A percentile compares a stretch with the other conserved stretches of the same genome.
phyloP scores from a whole-genome alignment of 371 early-diverging fungal genomes.

The Mycotypha africana region DNA sequence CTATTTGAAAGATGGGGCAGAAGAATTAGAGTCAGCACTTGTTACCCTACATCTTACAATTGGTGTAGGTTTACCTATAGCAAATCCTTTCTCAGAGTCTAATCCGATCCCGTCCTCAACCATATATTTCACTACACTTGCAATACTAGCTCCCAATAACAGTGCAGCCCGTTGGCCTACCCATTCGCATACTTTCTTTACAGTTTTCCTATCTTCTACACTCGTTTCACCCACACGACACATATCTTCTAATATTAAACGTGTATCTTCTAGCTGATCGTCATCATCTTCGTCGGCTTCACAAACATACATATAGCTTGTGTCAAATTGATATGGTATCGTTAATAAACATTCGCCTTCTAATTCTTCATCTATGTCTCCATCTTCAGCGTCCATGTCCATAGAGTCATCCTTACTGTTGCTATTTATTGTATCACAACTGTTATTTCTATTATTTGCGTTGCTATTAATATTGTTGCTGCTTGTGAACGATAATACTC shows the following conservation, averaged over 20 bases:
- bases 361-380: slow-evolving; percentile 7
- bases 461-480: too few relatives aligned
- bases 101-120: slow-evolving; percentile 30
- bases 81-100: slow-evolving; percentile 52
- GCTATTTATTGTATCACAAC: too few relatives aligned
- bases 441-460: too few relatives aligned
- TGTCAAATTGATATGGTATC: slow-evolving; percentile 68
- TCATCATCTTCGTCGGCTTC: slow-evolving; percentile 44
- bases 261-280: slow-evolving; percentile 51
- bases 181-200: slow-evolving; percentile 61
- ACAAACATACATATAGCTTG: slow-evolving; percentile 64
- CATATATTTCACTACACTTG: slow-evolving; percentile 57
- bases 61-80: slow-evolving; percentile 76
- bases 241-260: slow-evolving; percentile 59
- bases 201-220: slow-evolving; percentile 59
- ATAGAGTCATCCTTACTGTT: too few relatives aligned
- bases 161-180: slow-evolving; percentile 66
- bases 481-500: too few relatives aligned
- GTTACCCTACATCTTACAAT: too few relatives aligned
- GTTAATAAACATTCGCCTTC: slow-evolving; percentile 45
- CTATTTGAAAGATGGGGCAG: too few relatives aligned
- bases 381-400: too few relatives aligned
- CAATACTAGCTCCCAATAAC: slow-evolving; percentile 61
- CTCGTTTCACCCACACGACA: slow-evolving; percentile 42
- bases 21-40: too few relatives aligned